Conservation (phyloP, 176 grass and related monocot species). For the Oryza coarctata region DNA sequence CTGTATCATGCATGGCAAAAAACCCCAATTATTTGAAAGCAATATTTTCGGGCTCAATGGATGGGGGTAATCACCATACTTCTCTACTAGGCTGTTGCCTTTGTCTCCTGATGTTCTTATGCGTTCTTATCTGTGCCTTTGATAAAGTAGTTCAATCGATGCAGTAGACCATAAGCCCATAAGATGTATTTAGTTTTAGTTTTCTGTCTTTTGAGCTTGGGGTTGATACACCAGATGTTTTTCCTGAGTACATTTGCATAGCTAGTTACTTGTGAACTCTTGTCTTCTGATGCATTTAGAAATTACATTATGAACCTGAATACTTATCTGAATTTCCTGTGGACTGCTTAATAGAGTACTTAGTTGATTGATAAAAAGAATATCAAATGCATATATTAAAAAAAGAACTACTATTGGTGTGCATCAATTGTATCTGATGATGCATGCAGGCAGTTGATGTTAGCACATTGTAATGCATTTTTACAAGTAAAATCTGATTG, state of each 20-base stretch:
- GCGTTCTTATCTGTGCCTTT: not conserved
- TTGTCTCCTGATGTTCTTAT: not conserved
- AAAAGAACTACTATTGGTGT: conserved; percentile 22
- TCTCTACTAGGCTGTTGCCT: not conserved
- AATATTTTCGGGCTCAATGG: conserved; percentile 96
- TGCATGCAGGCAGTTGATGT: not conserved
- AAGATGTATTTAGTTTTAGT: not conserved
- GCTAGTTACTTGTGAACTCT: not conserved
- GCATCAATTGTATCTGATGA: not conserved
- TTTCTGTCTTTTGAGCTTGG: not conserved
- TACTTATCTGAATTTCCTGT: not conserved
- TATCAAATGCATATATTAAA: not conserved
- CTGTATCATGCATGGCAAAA: conserved; percentile 84
- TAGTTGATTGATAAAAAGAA: not conserved
- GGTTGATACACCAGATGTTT: not conserved
- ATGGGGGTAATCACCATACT: conserved; percentile 66
- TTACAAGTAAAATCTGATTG: not conserved
- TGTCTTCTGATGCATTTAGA: not conserved
- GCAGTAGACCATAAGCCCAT: conserved; percentile 5
- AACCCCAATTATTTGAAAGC: conserved; percentile 86
- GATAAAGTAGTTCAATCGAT: not conserved
- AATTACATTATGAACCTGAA: not conserved
- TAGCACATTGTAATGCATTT: conserved; percentile 1
- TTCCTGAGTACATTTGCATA: not conserved
- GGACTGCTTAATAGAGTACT: not conserved